Evolutionary conservation across 2,329 filamentous ascomycete genomes (phyloP).

Genomic region (Rosellinia necatrix): DNA sequence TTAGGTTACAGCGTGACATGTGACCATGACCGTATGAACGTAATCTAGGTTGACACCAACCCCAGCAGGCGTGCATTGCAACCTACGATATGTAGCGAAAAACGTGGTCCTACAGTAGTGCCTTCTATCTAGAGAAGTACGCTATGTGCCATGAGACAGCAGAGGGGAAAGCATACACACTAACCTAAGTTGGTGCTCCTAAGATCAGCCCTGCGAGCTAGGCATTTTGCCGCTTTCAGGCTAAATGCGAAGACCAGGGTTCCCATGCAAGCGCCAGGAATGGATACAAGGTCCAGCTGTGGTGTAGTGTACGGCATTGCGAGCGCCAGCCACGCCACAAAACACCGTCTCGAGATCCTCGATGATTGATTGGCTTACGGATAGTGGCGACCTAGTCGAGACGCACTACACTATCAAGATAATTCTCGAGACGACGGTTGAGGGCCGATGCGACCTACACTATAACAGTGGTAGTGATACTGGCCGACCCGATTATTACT

Average conservation of each 20-base stretch:
- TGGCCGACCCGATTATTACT: too few species aligned
- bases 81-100: not conserved
- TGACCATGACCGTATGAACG: slow-evolving; percentile 11
- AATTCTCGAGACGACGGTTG: not conserved
- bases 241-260: slow-evolving; percentile 27
- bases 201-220: slow-evolving; percentile 26
- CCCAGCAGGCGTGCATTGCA: slow-evolving; percentile 2
- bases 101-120: slow-evolving; percentile 1
- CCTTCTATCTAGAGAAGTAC: not conserved
- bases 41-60: not conserved
- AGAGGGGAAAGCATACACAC: not conserved
- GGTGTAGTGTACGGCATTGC: not conserved
- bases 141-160: not conserved
- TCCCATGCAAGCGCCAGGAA: slow-evolving; percentile 8
- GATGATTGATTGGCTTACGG: slow-evolving; percentile 10
- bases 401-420: not conserved
- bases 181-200: not conserved
- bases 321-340: slow-evolving; percentile 2
- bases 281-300: slow-evolving; percentile 2
- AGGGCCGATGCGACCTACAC: not conserved
- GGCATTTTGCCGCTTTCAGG: slow-evolving; percentile 31
- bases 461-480: too few species aligned
- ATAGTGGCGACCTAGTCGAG: slow-evolving; percentile 15
- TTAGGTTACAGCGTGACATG: slow-evolving; percentile 5
- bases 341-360: not conserved